Evolutionary conservation across 805 yeast species (phyloP).

Genomic region (Cyberlindnera mycetangii): DNA sequence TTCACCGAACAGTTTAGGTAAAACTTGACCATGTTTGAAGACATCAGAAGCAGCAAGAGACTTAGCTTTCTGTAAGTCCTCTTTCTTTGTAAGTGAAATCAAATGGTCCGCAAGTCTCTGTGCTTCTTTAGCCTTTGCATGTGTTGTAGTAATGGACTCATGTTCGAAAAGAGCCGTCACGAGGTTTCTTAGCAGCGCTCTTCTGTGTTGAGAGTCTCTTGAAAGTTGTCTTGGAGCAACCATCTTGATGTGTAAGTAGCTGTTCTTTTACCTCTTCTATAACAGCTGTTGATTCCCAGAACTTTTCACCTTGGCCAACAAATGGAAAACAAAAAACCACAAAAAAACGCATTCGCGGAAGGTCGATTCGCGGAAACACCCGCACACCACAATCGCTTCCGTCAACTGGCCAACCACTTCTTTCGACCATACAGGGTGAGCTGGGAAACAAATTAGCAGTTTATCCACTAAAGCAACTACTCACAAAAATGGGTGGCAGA

Average conservation of each 20-base stretch:
- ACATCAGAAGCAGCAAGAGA: constrained; percentile 38
- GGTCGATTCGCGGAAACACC: constrained; percentile 8
- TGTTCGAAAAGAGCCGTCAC: constrained; percentile 66
- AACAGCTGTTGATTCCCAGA: not conserved
- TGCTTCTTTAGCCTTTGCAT: constrained; percentile 71
- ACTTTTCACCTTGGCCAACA: constrained; percentile 3
- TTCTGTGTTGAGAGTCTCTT: constrained; percentile 28
- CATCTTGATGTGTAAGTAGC: too few species aligned
- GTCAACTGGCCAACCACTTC: too few species aligned
- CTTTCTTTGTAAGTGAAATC: constrained; percentile 54
- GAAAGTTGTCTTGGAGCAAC: constrained; percentile 26
- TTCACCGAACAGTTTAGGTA: constrained; percentile 66
- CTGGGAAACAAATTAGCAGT: too few species aligned
- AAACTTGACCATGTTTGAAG: constrained; percentile 44
- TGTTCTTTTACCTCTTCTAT: too few species aligned
- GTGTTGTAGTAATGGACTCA: constrained; percentile 70
- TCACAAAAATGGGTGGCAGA: constrained; percentile 42
- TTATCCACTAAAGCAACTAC: not conserved
- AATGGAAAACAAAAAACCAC: not conserved
- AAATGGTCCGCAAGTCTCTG: constrained; percentile 61
- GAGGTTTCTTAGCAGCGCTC: constrained; percentile 58
- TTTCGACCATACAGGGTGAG: too few species aligned
- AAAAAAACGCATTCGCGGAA: constrained; percentile 5
- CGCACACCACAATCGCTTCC: too few species aligned
- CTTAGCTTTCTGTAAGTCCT: constrained; percentile 29